phyloP scores from a whole-genome alignment of 768 basidiomycete species.

The Daedaleopsis nitida region DNA sequence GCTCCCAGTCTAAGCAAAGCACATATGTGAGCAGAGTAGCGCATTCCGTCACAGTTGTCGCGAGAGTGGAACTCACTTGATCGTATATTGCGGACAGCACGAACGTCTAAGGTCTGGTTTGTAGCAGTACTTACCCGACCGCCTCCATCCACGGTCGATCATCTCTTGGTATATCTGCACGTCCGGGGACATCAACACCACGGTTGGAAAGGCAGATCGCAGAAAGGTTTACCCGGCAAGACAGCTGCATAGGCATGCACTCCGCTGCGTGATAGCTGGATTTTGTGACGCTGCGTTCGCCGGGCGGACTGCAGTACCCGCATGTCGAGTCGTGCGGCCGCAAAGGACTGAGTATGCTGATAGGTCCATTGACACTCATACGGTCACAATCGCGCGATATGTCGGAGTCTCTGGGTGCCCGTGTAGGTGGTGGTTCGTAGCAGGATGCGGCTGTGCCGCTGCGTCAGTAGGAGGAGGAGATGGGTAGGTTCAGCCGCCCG shows the following conservation, averaged over 20 bases:
- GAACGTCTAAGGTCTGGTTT: conserved; percentile 80
- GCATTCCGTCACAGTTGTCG: background rate
- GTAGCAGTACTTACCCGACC: conserved; percentile 84
- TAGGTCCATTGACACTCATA: conserved; percentile 6
- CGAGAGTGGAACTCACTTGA: conserved; percentile 52
- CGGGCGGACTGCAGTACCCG: conserved; percentile 68
- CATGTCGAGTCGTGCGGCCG: conserved; percentile 45
- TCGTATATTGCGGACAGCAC: conserved; percentile 95
- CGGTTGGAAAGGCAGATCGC: background rate
- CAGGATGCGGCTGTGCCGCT: too few species aligned
- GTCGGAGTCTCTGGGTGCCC: too few species aligned
- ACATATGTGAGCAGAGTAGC: background rate
- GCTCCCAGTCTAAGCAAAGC: conserved; percentile 61
- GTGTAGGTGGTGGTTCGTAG: too few species aligned
- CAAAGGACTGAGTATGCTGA: conserved; percentile 23
- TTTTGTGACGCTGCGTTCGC: conserved; percentile 41
- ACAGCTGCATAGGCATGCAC: conserved; percentile 50
- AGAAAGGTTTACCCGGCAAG: conserved; percentile 49
- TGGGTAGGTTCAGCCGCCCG: too few species aligned
- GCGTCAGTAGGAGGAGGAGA: too few species aligned
- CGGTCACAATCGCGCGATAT: too few species aligned
- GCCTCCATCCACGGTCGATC: conserved; percentile 85
- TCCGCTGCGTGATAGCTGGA: conserved; percentile 53
- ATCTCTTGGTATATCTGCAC: conserved; percentile 74
- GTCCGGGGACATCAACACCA: background rate